Conservation (phyloP, 2,329 filamentous ascomycete species). For the Apiospora kogelbergensis region DNA sequence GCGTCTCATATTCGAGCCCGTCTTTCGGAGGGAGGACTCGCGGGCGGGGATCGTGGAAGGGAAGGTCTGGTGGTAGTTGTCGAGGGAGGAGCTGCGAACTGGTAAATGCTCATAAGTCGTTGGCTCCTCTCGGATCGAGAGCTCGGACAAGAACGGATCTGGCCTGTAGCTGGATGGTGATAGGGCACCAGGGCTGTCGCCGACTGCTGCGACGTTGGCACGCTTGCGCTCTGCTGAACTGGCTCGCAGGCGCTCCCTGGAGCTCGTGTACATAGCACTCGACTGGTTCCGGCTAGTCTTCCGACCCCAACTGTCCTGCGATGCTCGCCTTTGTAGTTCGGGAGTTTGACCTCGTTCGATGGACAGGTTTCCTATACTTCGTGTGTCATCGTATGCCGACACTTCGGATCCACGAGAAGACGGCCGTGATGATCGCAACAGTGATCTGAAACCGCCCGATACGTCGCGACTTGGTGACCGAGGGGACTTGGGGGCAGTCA, state of each 20-base stretch:
- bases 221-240: conserved; percentile 63
- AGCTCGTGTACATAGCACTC: conserved; percentile 72
- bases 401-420: conserved; percentile 58
- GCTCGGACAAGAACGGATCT: conserved; percentile 53
- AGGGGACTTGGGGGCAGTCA: conserved; percentile 62
- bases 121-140: conserved; percentile 57
- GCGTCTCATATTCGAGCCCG: conserved; percentile 51
- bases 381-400: conserved; percentile 57
- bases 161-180: conserved; percentile 28
- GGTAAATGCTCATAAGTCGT: conserved; percentile 16
- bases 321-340: conserved; percentile 53
- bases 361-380: conserved; percentile 64
- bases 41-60: conserved; percentile 56
- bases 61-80: conserved; percentile 20
- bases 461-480: conserved; percentile 50
- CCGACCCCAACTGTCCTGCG: conserved; percentile 63
- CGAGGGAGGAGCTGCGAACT: conserved; percentile 22
- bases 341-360: conserved; percentile 56
- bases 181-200: conserved; percentile 40
- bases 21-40: conserved; percentile 67
- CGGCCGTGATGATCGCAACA: conserved; percentile 60
- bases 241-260: conserved; percentile 64
- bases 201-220: conserved; percentile 40
- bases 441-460: conserved; percentile 53
- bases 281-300: conserved; percentile 54